Evolutionary conservation across 208 protist genomes (phyloP).

Genomic region (Giardia muris): DNA sequence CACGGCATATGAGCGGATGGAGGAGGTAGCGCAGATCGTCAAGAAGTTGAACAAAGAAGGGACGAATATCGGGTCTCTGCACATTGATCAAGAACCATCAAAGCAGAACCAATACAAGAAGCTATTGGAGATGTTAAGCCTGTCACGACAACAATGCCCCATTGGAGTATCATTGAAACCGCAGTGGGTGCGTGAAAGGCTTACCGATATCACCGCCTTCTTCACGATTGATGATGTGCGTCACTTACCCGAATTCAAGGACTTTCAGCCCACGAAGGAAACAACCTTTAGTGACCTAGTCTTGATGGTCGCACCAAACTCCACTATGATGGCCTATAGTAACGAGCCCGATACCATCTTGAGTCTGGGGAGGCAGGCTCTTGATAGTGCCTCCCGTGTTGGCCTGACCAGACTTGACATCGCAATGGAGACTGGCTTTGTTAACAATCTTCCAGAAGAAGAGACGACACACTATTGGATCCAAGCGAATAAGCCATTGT

Average conservation of each 20-base stretch:
- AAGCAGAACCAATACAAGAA: background rate
- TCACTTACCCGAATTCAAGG: background rate
- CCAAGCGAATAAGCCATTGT: background rate
- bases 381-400: background rate
- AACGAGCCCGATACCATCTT: background rate
- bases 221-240: background rate
- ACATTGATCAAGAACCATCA: slow-evolving; percentile 3
- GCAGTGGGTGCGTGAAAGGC: background rate
- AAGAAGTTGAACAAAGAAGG: background rate
- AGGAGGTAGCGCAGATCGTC: background rate
- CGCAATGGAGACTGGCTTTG: background rate
- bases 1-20: background rate
- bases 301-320: background rate
- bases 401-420: background rate
- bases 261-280: background rate
- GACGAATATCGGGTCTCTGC: background rate
- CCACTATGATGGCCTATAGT: background rate
- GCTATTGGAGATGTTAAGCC: background rate
- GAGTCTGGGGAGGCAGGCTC: background rate
- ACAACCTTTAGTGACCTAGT: background rate
- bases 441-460: background rate
- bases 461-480: background rate
- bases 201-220: background rate
- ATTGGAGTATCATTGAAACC: background rate
- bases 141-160: background rate